Base-by-base conservation (phyloP, 768 basidiomycete genomes). In the Cystofilobasidium capitatum region DNA sequence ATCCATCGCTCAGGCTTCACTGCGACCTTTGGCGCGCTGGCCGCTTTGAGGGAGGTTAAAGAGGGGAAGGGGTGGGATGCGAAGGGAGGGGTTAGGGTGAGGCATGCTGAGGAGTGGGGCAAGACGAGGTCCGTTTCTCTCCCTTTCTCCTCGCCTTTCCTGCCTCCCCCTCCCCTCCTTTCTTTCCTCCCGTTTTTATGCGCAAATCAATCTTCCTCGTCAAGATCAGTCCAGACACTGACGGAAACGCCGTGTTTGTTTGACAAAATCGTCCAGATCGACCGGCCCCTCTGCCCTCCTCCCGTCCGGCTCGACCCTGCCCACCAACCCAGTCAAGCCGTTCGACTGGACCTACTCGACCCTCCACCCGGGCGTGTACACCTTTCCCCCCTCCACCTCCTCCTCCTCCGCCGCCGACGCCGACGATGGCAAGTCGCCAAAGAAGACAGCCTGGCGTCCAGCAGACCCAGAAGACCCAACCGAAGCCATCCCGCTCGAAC, bases 281-380 rank as follows among this genome's bases (percentile, higher is more conserved):
- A 64, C 65, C 39, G 42, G 59, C 40, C 69, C 69, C 64, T 64
- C 62, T 47, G 68, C 71, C 54, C 70, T 76, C 0, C 70, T 71
- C 22, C 73, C 75, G 66, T 70, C 71, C 29, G 72, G 59, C 63
- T 22, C 24, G 4, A 44, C 74, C 4, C 69, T 77, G 37, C 74
- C 77, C 58, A 74, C 72, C 54, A 75, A 73, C 49, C 74, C 75
- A 49, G 87, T 90, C 10, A 96, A 93, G 72, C 88, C 87, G 0
- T 97, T 89, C 76, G 96, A 99, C 74, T 98, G 96, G 96, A 99
- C 96, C 14, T 98, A 96, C 76, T 96, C 93, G 2, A 89, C 91
- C 1, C 85, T 82, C 3, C 92, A 97, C 71, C 73, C 85, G 0
- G 96, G 94, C 45, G 26, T 51, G 57, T 36, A 7, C 64, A 8